These are phyloP conservation scores for Cercis canadensis DNA, from an alignment of 306 rosid species.

Conservation along the genomic window DNA sequence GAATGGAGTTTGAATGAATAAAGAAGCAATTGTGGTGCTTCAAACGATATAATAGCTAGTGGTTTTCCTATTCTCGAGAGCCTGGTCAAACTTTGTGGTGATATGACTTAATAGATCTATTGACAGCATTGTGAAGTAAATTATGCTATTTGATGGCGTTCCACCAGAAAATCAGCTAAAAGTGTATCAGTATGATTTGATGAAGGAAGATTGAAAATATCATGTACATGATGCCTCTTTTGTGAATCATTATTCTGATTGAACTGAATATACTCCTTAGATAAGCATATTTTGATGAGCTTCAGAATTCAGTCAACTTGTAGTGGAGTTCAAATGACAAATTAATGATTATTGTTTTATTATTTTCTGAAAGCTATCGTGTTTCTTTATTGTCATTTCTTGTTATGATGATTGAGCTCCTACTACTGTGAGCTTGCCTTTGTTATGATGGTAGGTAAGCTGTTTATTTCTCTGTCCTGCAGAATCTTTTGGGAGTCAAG, in stretches of 20 bases:
- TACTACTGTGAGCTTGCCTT: slow-evolving; percentile 9
- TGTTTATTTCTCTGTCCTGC: slow-evolving; percentile 34
- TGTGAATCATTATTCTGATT: slow-evolving; percentile 4
- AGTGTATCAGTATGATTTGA: slow-evolving; percentile 26
- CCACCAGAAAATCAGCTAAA: slow-evolving; percentile 6
- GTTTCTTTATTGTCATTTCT: not conserved
- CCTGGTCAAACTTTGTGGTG: slow-evolving; percentile 20
- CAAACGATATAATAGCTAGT: too few species aligned
- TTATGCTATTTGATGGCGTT: not conserved
- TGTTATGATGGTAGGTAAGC: slow-evolving; percentile 28
- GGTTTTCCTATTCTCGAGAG: too few species aligned
- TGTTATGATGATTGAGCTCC: slow-evolving; percentile 21
- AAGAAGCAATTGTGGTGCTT: too few species aligned
- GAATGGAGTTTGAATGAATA: too few species aligned
- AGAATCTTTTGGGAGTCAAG: slow-evolving; percentile 97
- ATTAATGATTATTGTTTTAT: slow-evolving; percentile 7
- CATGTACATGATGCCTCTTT: slow-evolving; percentile 6
- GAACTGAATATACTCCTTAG: slow-evolving; percentile 12
- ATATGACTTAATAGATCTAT: not conserved
- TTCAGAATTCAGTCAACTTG: slow-evolving; percentile 19
- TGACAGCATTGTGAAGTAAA: slow-evolving; percentile 14
- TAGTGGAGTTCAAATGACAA: slow-evolving; percentile 31
- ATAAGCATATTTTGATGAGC: too few species aligned
- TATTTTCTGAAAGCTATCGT: not conserved
- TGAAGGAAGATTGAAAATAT: slow-evolving; percentile 20